phyloP scores from a whole-genome alignment of 352 stramenopile species.

The Phytopythium ostracodes region DNA sequence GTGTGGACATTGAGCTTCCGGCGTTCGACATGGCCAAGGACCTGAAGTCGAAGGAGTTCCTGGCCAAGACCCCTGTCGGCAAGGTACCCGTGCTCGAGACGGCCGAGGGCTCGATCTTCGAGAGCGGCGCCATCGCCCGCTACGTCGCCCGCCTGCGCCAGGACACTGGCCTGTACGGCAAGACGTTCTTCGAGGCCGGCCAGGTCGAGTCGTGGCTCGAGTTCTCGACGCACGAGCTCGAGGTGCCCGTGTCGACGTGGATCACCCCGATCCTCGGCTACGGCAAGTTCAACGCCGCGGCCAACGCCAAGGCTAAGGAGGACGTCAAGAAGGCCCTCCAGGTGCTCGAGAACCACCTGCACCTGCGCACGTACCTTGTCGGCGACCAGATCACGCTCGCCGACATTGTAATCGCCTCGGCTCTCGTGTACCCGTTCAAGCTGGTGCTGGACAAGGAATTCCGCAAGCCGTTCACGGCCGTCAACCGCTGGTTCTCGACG shows the following conservation, averaged over 20 bases:
- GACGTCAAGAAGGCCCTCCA: constrained; percentile 86
- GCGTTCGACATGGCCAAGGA: constrained; percentile 63
- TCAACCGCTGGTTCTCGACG: constrained; percentile 91
- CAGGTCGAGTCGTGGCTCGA: constrained; percentile 94
- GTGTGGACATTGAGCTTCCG: constrained; percentile 78
- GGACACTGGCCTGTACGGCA: constrained; percentile 87
- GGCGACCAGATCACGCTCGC: constrained; percentile 91
- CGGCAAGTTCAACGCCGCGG: constrained; percentile 69
- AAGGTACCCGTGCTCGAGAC: constrained; percentile 89
- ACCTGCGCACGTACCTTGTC: constrained; percentile 90
- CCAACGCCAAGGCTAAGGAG: constrained; percentile 81
- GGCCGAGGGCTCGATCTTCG: constrained; percentile 76
- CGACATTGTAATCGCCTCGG: constrained; percentile 87
- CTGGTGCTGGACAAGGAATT: constrained; percentile 89
- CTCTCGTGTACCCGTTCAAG: constrained; percentile 95
- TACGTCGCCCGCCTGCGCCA: constrained; percentile 88
- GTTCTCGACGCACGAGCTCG: constrained; percentile 89
- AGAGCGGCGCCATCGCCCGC: constrained; percentile 91
- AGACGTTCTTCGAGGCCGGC: constrained; percentile 88
- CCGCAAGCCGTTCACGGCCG: constrained; percentile 82
- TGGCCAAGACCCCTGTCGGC: constrained; percentile 84
- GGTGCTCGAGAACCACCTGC: constrained; percentile 87
- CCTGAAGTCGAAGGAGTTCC: constrained; percentile 65
- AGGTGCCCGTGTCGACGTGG: constrained; percentile 87
- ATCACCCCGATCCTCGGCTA: constrained; percentile 89